phyloP scores from a whole-genome alignment of 2,329 filamentous ascomycete genomes.

The Salinomyces thailandicus region DNA sequence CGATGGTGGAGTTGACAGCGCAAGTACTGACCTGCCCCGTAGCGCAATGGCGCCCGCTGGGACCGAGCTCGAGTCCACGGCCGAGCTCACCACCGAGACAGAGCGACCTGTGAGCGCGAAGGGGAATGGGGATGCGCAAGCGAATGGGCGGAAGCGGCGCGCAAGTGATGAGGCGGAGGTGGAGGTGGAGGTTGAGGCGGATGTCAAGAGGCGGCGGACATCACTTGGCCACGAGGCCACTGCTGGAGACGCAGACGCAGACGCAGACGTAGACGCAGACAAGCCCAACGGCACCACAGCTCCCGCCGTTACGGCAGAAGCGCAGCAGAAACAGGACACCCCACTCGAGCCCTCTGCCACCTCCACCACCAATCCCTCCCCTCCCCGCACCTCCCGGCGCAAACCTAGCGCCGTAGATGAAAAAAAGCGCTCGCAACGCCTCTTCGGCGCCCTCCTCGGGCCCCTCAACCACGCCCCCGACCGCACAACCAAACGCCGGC shows the following conservation, averaged over 20 bases:
- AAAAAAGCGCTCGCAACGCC: conserved; percentile 68
- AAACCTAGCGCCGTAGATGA: conserved; percentile 47
- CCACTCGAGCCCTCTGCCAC: background rate
- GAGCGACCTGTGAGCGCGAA: no score
- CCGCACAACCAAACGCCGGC: conserved; percentile 60
- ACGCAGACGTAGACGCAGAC: background rate
- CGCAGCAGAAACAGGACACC: conserved; percentile 5
- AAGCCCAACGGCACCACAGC: conserved; percentile 1
- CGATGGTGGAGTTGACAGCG: no score
- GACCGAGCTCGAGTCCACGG: no score
- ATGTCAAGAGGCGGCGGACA: conserved; percentile 20
- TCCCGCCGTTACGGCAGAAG: conserved; percentile 3
- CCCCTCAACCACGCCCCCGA: conserved; percentile 31
- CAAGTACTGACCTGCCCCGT: no score
- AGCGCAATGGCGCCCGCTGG: no score
- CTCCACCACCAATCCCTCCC: background rate
- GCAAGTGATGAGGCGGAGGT: conserved; percentile 15
- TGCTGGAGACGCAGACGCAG: conserved; percentile 8
- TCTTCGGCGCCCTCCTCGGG: conserved; percentile 56
- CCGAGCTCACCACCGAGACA: no score
- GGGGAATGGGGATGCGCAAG: no score
- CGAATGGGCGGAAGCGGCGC: conserved; percentile 19
- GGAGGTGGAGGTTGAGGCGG: no score
- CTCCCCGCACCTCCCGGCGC: conserved; percentile 7
- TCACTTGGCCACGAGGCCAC: conserved; percentile 23